phyloP scores from a whole-genome alignment of 257 asterid species.

The Jasminum sambac region DNA sequence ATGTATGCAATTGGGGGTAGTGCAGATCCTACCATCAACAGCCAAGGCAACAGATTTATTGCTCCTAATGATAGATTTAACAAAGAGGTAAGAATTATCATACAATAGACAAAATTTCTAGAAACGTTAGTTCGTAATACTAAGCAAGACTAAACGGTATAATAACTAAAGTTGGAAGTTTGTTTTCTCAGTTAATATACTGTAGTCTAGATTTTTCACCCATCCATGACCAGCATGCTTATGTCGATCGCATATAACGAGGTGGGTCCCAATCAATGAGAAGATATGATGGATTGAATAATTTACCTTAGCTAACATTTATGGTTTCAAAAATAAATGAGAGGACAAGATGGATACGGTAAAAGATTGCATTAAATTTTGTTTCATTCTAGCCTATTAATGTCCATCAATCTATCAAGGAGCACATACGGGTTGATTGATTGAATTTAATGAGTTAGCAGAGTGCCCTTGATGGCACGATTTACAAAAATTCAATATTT shows the following conservation, averaged over 20 bases:
- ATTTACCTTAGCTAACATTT: background rate
- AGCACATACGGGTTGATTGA: background rate
- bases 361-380: background rate
- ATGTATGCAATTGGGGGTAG: constrained; percentile 97
- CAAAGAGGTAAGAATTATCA: constrained; percentile 55
- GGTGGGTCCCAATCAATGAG: too few species aligned
- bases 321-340: background rate
- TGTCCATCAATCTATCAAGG: background rate
- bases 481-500: background rate
- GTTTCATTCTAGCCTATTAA: background rate
- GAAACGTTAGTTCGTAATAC: background rate
- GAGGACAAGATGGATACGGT: background rate
- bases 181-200: background rate
- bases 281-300: too few species aligned
- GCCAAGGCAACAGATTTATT: constrained; percentile 84
- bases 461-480: background rate
- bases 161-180: background rate
- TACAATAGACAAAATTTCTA: background rate
- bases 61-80: constrained; percentile 57
- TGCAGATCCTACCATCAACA: constrained; percentile 82
- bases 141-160: background rate
- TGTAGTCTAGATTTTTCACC: too few species aligned
- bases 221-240: too few species aligned
- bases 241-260: too few species aligned
- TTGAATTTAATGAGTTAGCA: background rate